These are phyloP conservation scores for Mycocentrospora acerina DNA, from an alignment of 2,329 filamentous ascomycete species.

Conservation along the genomic window DNA sequence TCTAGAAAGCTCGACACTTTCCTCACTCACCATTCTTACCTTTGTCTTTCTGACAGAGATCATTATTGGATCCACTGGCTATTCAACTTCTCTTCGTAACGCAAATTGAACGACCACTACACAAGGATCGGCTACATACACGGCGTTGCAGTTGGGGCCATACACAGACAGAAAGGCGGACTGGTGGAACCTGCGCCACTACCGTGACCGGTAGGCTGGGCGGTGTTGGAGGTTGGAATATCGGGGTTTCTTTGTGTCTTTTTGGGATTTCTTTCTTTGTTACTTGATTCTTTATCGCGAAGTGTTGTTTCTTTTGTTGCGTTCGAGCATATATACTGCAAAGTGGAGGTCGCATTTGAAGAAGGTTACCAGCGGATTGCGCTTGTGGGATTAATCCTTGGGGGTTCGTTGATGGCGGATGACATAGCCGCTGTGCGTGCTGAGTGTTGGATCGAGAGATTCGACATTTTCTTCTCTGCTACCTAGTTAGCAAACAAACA, in stretches of 20 bases:
- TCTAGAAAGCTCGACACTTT: slow-evolving; percentile 31
- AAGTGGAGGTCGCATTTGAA: slow-evolving; percentile 16
- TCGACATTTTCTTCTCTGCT: slow-evolving; percentile 24
- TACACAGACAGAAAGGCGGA: slow-evolving; percentile 32
- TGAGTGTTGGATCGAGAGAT: slow-evolving; percentile 26
- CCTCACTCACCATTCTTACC: slow-evolving; percentile 13
- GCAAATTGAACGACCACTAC: slow-evolving; percentile 41
- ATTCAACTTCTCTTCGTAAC: slow-evolving; percentile 32
- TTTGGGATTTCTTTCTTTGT: slow-evolving; percentile 12
- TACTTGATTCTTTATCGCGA: slow-evolving; percentile 14
- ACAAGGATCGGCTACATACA: slow-evolving; percentile 30
- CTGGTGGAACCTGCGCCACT: slow-evolving; percentile 35
- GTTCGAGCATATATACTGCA: slow-evolving; percentile 16
- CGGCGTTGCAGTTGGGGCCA: slow-evolving; percentile 36
- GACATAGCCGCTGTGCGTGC: slow-evolving; percentile 37
- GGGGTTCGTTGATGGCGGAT: slow-evolving; percentile 17
- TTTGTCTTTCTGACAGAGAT: slow-evolving; percentile 16
- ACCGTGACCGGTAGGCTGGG: slow-evolving; percentile 13
- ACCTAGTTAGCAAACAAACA: slow-evolving; percentile 31
- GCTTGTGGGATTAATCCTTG: slow-evolving; percentile 17
- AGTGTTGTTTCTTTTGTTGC: slow-evolving; percentile 20
- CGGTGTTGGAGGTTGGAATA: slow-evolving; percentile 25
- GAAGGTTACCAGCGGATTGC: slow-evolving; percentile 6
- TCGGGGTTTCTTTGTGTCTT: slow-evolving; percentile 17
- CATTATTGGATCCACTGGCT: slow-evolving; percentile 17